Conservation (phyloP, 805 yeast genomes). For the Maudiozyma bulderi region DNA sequence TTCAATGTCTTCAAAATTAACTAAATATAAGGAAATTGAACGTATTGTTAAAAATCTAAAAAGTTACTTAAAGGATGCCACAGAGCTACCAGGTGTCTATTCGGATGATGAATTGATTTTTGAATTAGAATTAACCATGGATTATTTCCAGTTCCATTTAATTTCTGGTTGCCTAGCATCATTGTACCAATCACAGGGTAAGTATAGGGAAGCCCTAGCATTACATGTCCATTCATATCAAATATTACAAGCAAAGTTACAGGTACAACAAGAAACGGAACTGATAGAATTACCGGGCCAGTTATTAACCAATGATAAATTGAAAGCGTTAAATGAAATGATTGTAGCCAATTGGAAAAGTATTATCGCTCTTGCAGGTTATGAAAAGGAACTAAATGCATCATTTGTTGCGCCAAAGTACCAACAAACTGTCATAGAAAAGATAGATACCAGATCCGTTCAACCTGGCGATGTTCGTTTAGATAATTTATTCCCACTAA, state of each 20-base stretch:
- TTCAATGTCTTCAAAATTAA: slow-evolving; percentile 18
- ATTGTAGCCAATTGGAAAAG: slow-evolving; percentile 31
- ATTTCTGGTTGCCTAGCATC: slow-evolving; percentile 22
- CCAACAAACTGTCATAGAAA: slow-evolving; percentile 34
- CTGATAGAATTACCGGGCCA: slow-evolving; percentile 15
- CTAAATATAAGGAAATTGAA: slow-evolving; percentile 27
- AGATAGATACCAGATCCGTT: slow-evolving; percentile 11
- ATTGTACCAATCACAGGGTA: slow-evolving; percentile 21
- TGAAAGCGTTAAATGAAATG: slow-evolving; percentile 40
- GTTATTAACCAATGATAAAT: slow-evolving; percentile 28
- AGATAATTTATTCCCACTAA: slow-evolving; percentile 23
- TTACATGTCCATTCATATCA: slow-evolving; percentile 20
- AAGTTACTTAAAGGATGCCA: slow-evolving; percentile 46
- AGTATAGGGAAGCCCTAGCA: slow-evolving; percentile 25
- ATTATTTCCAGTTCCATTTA: slow-evolving; percentile 15
- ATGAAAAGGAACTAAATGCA: slow-evolving; percentile 18
- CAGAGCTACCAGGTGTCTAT: slow-evolving; percentile 86
- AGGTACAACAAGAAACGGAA: slow-evolving; percentile 4
- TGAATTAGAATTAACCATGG: slow-evolving; percentile 18
- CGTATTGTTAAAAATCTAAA: slow-evolving; percentile 35
- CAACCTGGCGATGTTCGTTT: slow-evolving; percentile 15
- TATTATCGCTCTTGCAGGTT: slow-evolving; percentile 29
- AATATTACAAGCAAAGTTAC: slow-evolving; percentile 10
- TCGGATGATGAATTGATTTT: slow-evolving; percentile 61
- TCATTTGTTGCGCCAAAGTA: slow-evolving; percentile 4